Evolutionary conservation across 345 rosid species (phyloP), one percentile per base, ranked within the genome.

Genomic region (Carallia brachiata): DNA sequence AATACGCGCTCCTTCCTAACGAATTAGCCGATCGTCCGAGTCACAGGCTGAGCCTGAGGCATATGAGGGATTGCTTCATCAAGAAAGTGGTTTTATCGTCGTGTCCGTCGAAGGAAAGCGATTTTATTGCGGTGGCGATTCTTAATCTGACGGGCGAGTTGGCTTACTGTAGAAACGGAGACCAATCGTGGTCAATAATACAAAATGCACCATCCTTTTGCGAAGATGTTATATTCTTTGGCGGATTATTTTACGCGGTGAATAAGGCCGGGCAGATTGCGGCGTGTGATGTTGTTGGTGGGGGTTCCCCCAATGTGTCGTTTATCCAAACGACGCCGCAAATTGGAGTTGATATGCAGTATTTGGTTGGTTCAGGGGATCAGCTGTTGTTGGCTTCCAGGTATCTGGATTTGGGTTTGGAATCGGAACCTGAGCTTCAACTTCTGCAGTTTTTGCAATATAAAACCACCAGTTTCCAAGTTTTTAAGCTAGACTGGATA

Each of bases 31-130:
- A 55, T 55, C 81, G 47, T 7, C 65, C 17, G 62, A 71, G 77
- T 18, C 78, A 50, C 13, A 15, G 17, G 54, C 17, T 15, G 54
- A 77, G 68, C 70, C 52, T 83, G 69, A 68, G 80, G 72, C 75
- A 84, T 19, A 88, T 86, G 88, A 74, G 86, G 0, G 88, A 88
- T 61, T 67, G 60, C 6, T 88, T 86, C 69, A 52, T 88, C n/a
- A 83, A 76, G 62, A 86, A 88, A 71, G 65, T 86, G 3, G 81
- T 84, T 53, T 66, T 83, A 59, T 84, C 89, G 4, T 78, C 84
- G 5, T 80, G 84, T 58, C 93, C 92, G 23, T 23, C 23, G 23
- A 23, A 23, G 1, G 84, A 66, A 18, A 16, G 47, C 13, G 28
- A 32, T 54, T 86, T 80, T 72, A 54, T 70, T 15, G 89, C 83